Evolutionary conservation across 495 filamentous ascomycete genomes (phyloP).

Genomic region (Barbatosphaeria neglecta): DNA sequence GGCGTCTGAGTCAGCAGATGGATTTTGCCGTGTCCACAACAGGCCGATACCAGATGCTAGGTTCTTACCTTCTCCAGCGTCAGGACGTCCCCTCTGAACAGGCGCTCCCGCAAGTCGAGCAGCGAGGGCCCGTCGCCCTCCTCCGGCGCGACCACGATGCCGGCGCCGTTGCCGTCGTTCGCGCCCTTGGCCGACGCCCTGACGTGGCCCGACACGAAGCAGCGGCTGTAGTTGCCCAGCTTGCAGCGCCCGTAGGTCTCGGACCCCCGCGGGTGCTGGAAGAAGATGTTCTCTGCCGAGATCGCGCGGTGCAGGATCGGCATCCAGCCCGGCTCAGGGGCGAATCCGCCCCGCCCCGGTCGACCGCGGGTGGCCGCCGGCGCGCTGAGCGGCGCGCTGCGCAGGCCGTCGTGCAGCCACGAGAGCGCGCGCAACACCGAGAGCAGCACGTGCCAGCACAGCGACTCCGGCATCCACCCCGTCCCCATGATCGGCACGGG

Average conservation of each 20-base stretch:
- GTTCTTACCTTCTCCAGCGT: background rate
- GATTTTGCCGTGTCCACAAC: background rate
- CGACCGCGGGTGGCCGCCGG: background rate
- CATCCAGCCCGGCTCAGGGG: slow-evolving; percentile 26
- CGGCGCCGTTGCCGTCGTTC: background rate
- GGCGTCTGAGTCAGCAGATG: background rate
- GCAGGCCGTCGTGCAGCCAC: slow-evolving; percentile 33
- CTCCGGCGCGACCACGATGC: slow-evolving; percentile 5
- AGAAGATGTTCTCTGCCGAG: slow-evolving; percentile 27
- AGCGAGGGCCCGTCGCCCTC: background rate
- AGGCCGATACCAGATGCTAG: background rate
- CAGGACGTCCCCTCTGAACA: background rate
- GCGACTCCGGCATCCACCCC: slow-evolving; percentile 24
- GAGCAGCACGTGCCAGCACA: slow-evolving; percentile 34
- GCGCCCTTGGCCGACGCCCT: too few species aligned
- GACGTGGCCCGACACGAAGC: slow-evolving; percentile 21
- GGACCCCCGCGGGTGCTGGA: slow-evolving; percentile 26
- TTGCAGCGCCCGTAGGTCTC: slow-evolving; percentile 39
- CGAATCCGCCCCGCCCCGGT: background rate
- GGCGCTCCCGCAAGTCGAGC: background rate
- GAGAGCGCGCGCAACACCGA: slow-evolving; percentile 25
- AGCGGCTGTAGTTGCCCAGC: slow-evolving; percentile 28
- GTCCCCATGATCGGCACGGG: background rate
- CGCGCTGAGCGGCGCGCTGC: slow-evolving; percentile 25
- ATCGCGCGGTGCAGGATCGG: slow-evolving; percentile 34